Evolutionary conservation across 2,329 filamentous ascomycete genomes (phyloP).

Genomic region (Volutella citrinella): DNA sequence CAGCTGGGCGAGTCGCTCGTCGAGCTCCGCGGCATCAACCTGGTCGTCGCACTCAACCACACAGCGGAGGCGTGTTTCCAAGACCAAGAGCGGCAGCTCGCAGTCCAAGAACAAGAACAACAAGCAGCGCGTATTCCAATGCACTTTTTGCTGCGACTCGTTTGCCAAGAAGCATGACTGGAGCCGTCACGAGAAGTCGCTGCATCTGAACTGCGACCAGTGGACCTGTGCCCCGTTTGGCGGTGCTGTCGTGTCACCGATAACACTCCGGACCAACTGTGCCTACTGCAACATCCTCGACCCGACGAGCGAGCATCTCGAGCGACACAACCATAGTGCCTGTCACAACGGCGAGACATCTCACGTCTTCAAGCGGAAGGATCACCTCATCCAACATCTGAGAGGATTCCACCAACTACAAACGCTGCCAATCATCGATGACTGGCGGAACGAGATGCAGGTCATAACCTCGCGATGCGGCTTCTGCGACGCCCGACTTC

Average conservation of each 20-base stretch:
- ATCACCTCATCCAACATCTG: constrained; percentile 24
- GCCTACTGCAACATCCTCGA: constrained; percentile 13
- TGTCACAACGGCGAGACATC: constrained; percentile 5
- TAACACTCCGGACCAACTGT: constrained; percentile 10
- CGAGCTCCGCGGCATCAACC: too few species aligned
- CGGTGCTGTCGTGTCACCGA: constrained; percentile 5
- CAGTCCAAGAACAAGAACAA: too few species aligned
- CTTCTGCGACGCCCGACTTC: constrained; percentile 19
- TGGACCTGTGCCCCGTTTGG: constrained; percentile 6
- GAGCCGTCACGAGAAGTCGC: constrained; percentile 3
- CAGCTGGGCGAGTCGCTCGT: too few species aligned
- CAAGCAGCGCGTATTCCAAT: constrained; percentile 1
- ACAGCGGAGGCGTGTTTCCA: too few species aligned
- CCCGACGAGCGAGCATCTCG: constrained; percentile 10
- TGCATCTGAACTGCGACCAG: constrained; percentile 3
- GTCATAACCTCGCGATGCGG: constrained; percentile 21
- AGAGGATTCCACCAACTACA: constrained; percentile 26
- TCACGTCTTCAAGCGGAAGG: constrained; percentile 17
- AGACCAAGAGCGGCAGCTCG: too few species aligned
- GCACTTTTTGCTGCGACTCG: constrained; percentile 5
- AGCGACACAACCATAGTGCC: constrained; percentile 7
- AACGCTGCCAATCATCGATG: constrained; percentile 37
- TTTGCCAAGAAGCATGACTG: constrained; percentile 5
- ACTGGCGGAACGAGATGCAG: constrained; percentile 17
- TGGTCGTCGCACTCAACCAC: too few species aligned